Evolutionary conservation across 2,329 filamentous ascomycete species (phyloP).

Genomic region (Ceratocystis papillata): DNA sequence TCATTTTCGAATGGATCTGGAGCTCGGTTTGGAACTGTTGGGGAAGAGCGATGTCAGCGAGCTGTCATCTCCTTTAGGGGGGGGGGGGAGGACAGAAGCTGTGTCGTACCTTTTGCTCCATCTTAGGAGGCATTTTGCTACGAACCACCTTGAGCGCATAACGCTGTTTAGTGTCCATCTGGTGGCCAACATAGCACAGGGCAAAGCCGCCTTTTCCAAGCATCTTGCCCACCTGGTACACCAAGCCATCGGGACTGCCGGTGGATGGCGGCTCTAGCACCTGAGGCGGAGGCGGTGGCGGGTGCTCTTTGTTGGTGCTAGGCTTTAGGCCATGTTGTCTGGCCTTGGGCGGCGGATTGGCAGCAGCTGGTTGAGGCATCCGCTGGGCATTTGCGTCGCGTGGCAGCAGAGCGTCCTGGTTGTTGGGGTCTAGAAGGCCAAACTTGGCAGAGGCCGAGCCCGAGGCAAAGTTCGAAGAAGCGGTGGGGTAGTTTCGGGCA

Average conservation of each 20-base stretch:
- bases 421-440: slow-evolving; percentile 31
- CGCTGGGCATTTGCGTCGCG: slow-evolving; percentile 53
- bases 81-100: not conserved
- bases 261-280: slow-evolving; percentile 53
- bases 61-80: slow-evolving; percentile 21
- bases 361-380: slow-evolving; percentile 34
- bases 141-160: slow-evolving; percentile 76
- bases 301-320: slow-evolving; percentile 55
- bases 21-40: slow-evolving; percentile 67
- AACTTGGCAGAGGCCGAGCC: slow-evolving; percentile 5
- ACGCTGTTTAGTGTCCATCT: slow-evolving; percentile 54
- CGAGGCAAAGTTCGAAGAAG: slow-evolving; percentile 13
- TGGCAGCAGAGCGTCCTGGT: slow-evolving; percentile 54
- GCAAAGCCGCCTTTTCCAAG: slow-evolving; percentile 75
- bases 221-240: slow-evolving; percentile 63
- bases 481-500: slow-evolving; percentile 11
- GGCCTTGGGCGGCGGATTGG: slow-evolving; percentile 43
- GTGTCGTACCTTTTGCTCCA: slow-evolving; percentile 63
- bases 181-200: slow-evolving; percentile 64
- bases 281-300: slow-evolving; percentile 50
- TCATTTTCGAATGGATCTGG: slow-evolving; percentile 97
- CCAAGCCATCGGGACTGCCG: slow-evolving; percentile 57
- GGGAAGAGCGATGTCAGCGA: not conserved
- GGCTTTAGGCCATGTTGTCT: slow-evolving; percentile 41
- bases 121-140: slow-evolving; percentile 69